These are phyloP conservation scores for Clonostachys solani DNA, from an alignment of 2,329 filamentous ascomycete species.

Conservation along the genomic window DNA sequence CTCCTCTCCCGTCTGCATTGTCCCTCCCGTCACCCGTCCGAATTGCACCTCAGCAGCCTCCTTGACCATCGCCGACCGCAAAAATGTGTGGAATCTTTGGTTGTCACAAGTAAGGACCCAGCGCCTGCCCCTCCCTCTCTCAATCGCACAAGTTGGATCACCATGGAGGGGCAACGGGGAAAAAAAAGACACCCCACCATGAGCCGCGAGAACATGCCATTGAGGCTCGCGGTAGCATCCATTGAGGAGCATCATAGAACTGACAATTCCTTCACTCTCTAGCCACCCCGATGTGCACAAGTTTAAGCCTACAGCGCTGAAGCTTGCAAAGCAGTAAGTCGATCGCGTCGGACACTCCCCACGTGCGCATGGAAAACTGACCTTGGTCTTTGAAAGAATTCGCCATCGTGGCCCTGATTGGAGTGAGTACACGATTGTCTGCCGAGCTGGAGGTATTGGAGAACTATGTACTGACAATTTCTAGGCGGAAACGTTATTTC, in stretches of 20 bases:
- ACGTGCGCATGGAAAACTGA: background rate
- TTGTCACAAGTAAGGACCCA: slow-evolving; percentile 71
- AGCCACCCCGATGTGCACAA: slow-evolving; percentile 91
- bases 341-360: background rate
- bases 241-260: too few species aligned
- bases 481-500: slow-evolving; percentile 82
- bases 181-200: slow-evolving; percentile 22
- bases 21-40: background rate
- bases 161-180: slow-evolving; percentile 17
- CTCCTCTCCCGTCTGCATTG: background rate
- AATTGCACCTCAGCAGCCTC: background rate
- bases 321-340: slow-evolving; percentile 86
- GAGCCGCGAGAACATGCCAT: background rate
- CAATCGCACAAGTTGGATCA: too few species aligned
- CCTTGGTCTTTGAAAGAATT: slow-evolving; percentile 50
- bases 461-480: slow-evolving; percentile 7
- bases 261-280: slow-evolving; percentile 2
- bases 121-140: background rate
- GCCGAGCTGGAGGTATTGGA: too few species aligned
- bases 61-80: slow-evolving; percentile 16
- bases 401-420: slow-evolving; percentile 97
- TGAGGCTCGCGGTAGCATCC: too few species aligned
- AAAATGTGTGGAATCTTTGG: slow-evolving; percentile 97
- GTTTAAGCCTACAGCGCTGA: slow-evolving; percentile 92
- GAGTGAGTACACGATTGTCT: slow-evolving; percentile 61